phyloP scores from a whole-genome alignment of 805 yeast species.

The Dipodascus albidus region DNA sequence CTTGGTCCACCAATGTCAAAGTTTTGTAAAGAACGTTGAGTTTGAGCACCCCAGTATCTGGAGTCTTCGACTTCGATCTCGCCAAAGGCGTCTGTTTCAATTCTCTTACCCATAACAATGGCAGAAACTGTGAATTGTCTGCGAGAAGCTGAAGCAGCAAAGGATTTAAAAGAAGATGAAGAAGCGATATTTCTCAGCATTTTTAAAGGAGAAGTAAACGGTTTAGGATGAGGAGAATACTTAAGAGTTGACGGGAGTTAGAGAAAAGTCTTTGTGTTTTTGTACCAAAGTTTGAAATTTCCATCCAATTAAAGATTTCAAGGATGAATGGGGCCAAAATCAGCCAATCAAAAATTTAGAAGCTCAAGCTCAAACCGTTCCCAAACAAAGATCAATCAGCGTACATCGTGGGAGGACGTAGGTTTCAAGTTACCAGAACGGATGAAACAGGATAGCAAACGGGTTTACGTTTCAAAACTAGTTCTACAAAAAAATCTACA shows the following conservation, averaged over 20 bases:
- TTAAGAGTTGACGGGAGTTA: neutral
- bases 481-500: too few species aligned
- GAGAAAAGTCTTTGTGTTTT: too few species aligned
- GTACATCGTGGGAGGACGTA: too few species aligned
- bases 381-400: too few species aligned
- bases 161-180: neutral
- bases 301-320: neutral
- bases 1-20: conserved; percentile 92
- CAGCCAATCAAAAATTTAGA: too few species aligned
- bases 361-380: too few species aligned
- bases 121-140: conserved; percentile 12
- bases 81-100: conserved; percentile 93
- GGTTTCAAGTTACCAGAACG: too few species aligned
- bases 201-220: neutral
- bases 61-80: conserved; percentile 82
- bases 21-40: conserved; percentile 79
- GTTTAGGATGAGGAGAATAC: neutral
- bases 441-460: too few species aligned
- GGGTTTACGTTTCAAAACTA: too few species aligned
- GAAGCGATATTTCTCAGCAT: neutral
- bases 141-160: neutral
- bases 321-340: too few species aligned
- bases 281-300: too few species aligned
- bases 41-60: conserved; percentile 97
- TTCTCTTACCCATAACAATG: conserved; percentile 34